A percentile compares a stretch with the other conserved stretches of the same genome.
These are phyloP conservation scores for Globisporangium cylindrosporum DNA, from an alignment of 352 stramenopile species.

Conservation along the genomic window DNA sequence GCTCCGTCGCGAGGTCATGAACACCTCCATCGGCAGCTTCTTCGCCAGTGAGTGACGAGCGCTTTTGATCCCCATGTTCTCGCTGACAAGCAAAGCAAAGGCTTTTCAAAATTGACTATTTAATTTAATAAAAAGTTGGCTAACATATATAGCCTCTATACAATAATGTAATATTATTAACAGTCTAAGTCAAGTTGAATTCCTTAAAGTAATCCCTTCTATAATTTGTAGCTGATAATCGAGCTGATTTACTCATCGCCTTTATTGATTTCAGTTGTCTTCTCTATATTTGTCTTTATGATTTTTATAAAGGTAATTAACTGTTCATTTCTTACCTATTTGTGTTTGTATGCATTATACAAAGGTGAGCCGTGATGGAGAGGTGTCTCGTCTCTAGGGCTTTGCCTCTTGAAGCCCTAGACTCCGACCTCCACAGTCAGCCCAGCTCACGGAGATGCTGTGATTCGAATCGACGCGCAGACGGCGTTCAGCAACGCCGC, in stretches of 20 bases:
- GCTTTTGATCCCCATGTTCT: not conserved
- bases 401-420: not conserved
- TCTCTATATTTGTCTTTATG: not conserved
- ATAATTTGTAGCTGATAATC: too few species aligned
- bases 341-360: not conserved
- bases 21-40: not conserved
- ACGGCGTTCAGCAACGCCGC: conserved; percentile 1
- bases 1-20: not conserved
- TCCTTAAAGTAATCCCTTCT: too few species aligned
- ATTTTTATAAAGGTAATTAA: not conserved
- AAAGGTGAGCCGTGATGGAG: not conserved
- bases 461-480: not conserved
- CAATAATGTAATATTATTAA: too few species aligned
- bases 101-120: not conserved
- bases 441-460: not conserved
- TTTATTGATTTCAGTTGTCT: too few species aligned
- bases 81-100: not conserved
- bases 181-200: too few species aligned
- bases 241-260: too few species aligned
- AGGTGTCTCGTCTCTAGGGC: not conserved
- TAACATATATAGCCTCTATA: too few species aligned
- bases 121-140: too few species aligned
- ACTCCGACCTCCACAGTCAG: not conserved
- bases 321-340: not conserved
- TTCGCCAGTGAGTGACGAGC: not conserved